Conservation (phyloP, 345 rosid genomes). For the Lepidium africanum region DNA sequence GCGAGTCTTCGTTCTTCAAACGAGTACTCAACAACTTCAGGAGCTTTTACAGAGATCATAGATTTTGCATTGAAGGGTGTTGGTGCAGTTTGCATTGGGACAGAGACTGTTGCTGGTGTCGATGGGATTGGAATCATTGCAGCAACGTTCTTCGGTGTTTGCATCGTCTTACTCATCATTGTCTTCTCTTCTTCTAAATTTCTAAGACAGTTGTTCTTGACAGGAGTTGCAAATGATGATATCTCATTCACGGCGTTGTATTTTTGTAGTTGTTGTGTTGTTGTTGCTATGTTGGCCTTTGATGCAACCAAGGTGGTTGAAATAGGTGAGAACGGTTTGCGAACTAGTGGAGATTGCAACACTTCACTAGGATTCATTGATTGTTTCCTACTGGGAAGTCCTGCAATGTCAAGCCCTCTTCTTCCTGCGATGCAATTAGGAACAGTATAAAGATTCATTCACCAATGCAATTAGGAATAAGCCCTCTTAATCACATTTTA, state of each 20-base stretch:
- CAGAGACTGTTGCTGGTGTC: constrained; percentile 62
- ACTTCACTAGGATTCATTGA: constrained; percentile 45
- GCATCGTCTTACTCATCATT: constrained; percentile 18
- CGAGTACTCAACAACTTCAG: constrained; percentile 58
- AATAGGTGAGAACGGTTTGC: constrained; percentile 88
- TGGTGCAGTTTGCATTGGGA: constrained; percentile 87
- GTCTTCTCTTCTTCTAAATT: constrained; percentile 45
- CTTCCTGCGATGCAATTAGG: constrained; percentile 49
- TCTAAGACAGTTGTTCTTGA: constrained; percentile 27
- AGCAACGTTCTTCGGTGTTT: constrained; percentile 41
- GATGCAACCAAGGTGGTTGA: constrained; percentile 42
- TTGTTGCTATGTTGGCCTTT: constrained; percentile 34
- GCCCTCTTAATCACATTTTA: no score
- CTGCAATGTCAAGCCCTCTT: constrained; percentile 68
- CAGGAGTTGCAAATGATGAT: constrained; percentile 39
- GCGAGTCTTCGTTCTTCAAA: constrained; percentile 91
- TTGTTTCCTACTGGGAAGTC: constrained; percentile 48
- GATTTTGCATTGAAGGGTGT: constrained; percentile 26
- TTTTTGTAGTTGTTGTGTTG: constrained; percentile 15
- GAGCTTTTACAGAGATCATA: constrained; percentile 16
- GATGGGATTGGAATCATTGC: constrained; percentile 44
- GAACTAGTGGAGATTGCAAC: constrained; percentile 58
- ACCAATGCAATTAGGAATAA: background rate
- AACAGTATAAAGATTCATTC: background rate
- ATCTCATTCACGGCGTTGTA: background rate